Evolutionary conservation across 345 rosid species (phyloP).

Genomic region (Garcia nutans): DNA sequence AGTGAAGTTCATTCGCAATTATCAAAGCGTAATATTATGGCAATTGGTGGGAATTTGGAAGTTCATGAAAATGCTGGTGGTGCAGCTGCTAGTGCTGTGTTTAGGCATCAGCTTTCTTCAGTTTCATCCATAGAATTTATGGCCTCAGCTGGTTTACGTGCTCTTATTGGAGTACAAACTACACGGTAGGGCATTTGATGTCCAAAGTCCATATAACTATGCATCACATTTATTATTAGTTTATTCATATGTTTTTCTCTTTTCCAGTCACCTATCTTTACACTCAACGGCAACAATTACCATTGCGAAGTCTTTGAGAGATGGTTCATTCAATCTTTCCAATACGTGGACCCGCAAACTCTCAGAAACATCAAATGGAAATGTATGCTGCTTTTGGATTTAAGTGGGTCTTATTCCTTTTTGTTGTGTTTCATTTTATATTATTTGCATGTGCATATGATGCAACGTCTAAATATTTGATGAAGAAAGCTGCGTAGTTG

Average conservation of each 20-base stretch:
- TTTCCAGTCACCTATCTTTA: constrained; percentile 62
- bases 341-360: constrained; percentile 92
- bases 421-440: background rate
- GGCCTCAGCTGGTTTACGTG: constrained; percentile 75
- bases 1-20: constrained; percentile 77
- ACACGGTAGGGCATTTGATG: constrained; percentile 55
- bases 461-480: background rate
- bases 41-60: constrained; percentile 75
- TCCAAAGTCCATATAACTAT: constrained; percentile 5
- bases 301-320: constrained; percentile 72
- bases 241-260: constrained; percentile 17
- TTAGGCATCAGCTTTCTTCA: constrained; percentile 73
- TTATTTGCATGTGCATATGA: background rate
- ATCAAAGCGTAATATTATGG: constrained; percentile 65
- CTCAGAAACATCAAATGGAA: constrained; percentile 76
- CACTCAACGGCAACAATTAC: constrained; percentile 81
- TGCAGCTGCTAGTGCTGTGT: constrained; percentile 62
- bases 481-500: constrained; percentile 7
- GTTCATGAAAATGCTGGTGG: constrained; percentile 70
- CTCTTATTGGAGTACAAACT: constrained; percentile 70
- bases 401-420: constrained; percentile 10
- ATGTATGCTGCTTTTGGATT: constrained; percentile 48
- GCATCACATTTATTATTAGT: constrained; percentile 2
- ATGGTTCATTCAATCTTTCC: constrained; percentile 92
- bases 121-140: constrained; percentile 72